Percentiles rank a stretch among this genome's conserved stretches.
phyloP scores from a whole-genome alignment of 352 stramenopile species.

The Aphanomyces astaci region DNA sequence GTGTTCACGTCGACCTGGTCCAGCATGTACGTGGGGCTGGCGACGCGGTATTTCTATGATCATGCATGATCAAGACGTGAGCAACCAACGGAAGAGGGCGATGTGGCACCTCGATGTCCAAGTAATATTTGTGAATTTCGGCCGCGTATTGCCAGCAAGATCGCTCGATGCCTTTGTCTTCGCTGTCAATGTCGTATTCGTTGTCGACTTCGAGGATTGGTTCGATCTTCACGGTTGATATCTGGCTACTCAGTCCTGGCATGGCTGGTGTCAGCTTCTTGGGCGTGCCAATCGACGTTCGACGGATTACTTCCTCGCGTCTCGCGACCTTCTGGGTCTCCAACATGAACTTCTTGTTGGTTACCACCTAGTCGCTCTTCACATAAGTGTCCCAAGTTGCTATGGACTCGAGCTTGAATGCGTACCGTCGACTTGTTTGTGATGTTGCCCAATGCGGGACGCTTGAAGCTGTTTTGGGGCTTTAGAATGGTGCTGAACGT shows the following conservation, averaged over 20 bases:
- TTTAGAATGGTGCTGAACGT: conserved; percentile 27
- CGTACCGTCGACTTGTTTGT: conserved; percentile 69
- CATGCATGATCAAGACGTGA: no score
- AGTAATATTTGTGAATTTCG: conserved; percentile 74
- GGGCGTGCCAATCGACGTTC: conserved; percentile 11
- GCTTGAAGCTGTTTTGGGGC: conserved; percentile 28
- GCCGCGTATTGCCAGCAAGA: conserved; percentile 75
- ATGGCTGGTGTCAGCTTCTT: conserved; percentile 6
- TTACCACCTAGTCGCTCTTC: conserved; percentile 25
- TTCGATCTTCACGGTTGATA: conserved; percentile 12
- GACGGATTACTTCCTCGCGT: conserved; percentile 23
- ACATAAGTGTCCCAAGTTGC: no score
- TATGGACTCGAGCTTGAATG: conserved; percentile 35
- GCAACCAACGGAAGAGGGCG: no score
- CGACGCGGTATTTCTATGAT: conserved; percentile 48
- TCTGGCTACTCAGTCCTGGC: background rate
- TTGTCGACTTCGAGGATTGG: conserved; percentile 28
- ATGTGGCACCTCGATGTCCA: conserved; percentile 45
- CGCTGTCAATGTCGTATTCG: conserved; percentile 55
- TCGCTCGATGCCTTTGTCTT: conserved; percentile 52
- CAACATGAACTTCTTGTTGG: conserved; percentile 26
- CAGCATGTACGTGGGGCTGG: conserved; percentile 63
- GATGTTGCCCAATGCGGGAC: conserved; percentile 52
- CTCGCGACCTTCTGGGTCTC: conserved; percentile 10
- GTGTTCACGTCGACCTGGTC: conserved; percentile 97